Conservation (phyloP, 1,284 basidiomycete genomes). For the Apiotrichum brassicae region DNA sequence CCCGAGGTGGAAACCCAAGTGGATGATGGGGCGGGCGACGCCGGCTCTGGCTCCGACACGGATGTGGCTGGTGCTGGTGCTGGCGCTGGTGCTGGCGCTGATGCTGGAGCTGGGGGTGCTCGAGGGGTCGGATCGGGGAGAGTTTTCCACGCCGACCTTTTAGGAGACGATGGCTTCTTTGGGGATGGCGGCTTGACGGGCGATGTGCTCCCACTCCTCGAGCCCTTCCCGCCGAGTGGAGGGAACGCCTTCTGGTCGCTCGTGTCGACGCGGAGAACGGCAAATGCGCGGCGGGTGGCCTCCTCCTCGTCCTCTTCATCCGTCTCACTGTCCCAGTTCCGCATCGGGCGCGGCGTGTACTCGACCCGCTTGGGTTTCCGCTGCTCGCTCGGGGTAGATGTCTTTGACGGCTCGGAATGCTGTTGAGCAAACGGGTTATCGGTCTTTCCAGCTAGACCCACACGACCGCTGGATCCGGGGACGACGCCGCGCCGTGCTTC, state of each 20-base stretch:
- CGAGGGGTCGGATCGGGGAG: not conserved
- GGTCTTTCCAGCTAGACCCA: slow-evolving; percentile 7
- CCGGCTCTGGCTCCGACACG: not conserved
- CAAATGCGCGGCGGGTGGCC: slow-evolving; percentile 25
- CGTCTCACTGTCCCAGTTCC: slow-evolving; percentile 27
- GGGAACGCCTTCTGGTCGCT: slow-evolving; percentile 16
- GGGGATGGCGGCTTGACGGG: not conserved
- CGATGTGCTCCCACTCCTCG: not conserved
- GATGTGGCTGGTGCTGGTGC: not conserved
- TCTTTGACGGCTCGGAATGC: slow-evolving; percentile 44
- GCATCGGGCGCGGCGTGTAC: not conserved
- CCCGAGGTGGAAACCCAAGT: not conserved
- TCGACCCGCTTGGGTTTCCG: slow-evolving; percentile 24
- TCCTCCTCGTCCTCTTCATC: slow-evolving; percentile 26
- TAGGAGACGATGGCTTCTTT: too few relatives aligned
- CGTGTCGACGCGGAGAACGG: slow-evolving; percentile 12
- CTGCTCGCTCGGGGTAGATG: slow-evolving; percentile 70
- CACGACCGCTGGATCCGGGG: slow-evolving; percentile 16
- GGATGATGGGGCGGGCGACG: not conserved
- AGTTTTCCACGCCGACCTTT: slow-evolving; percentile 3
- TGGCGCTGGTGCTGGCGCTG: not conserved
- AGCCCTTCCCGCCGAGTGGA: slow-evolving; percentile 7
- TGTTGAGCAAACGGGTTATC: slow-evolving; percentile 25
- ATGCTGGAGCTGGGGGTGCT: too few relatives aligned
- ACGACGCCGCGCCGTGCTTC: slow-evolving; percentile 49